Conservation (phyloP, 2,329 filamentous ascomycete species). For the Lachnellula suecica region DNA sequence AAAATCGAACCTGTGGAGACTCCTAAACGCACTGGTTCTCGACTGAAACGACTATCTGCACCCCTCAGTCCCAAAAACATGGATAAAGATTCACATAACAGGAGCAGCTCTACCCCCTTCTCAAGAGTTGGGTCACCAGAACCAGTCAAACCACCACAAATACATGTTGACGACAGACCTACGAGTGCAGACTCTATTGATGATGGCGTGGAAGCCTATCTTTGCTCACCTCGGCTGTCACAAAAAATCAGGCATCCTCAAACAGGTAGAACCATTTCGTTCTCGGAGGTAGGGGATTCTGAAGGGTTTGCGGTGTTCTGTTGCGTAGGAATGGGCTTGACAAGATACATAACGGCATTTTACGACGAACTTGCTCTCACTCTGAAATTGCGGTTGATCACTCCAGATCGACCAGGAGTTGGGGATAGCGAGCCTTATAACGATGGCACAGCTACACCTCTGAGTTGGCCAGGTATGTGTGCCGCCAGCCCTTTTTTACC, state of each 20-base stretch:
- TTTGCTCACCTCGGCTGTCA: slow-evolving; percentile 79
- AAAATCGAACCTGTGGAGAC: slow-evolving; percentile 45
- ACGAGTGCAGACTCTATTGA: slow-evolving; percentile 84
- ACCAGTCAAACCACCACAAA: slow-evolving; percentile 21
- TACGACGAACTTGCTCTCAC: slow-evolving; percentile 94
- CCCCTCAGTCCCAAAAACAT: slow-evolving; percentile 36
- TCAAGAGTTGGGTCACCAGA: slow-evolving; percentile 28
- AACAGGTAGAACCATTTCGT: slow-evolving; percentile 85
- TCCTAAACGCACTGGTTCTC: slow-evolving; percentile 56
- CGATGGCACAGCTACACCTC: slow-evolving; percentile 78
- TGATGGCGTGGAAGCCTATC: slow-evolving; percentile 80
- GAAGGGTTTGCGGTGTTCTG: slow-evolving; percentile 91
- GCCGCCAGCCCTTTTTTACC: not conserved
- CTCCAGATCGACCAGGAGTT: slow-evolving; percentile 89
- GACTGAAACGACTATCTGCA: slow-evolving; percentile 57
- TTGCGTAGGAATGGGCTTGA: slow-evolving; percentile 96
- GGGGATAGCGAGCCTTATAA: slow-evolving; percentile 86
- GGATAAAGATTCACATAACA: slow-evolving; percentile 34
- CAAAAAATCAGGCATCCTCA: slow-evolving; percentile 86
- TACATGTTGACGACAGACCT: slow-evolving; percentile 65
- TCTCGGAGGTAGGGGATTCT: slow-evolving; percentile 93
- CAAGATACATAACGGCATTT: slow-evolving; percentile 92
- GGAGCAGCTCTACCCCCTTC: slow-evolving; percentile 37
- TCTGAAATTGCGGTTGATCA: slow-evolving; percentile 85
- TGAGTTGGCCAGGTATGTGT: slow-evolving; percentile 91